Base-by-base conservation (phyloP, 331 rosid genomes). In the Spiraea crenata region DNA sequence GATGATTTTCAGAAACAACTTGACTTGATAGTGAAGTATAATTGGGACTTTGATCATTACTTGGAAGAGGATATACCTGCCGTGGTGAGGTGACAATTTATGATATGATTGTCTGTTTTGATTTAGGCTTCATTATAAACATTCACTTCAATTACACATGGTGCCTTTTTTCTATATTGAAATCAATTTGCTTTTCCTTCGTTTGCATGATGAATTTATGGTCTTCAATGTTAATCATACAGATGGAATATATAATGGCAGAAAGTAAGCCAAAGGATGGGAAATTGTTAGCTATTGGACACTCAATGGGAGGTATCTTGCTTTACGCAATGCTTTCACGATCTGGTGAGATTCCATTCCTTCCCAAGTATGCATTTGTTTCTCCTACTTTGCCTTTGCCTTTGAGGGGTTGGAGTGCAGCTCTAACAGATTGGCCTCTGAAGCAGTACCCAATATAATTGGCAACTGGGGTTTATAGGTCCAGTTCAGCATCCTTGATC, bases 261-360 rank as follows among this genome's bases (percentile, higher is more conserved):
- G 85, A 84, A 85, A 86, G 89, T 85, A 89, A 74, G 78, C 89
- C 99, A 38, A 88, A 82, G 79, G 99, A 95, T 86, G 97, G 96
- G 61, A 95, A 91, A 73, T 78, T 95, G 83, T 92, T 95, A 62
- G 99, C 97, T 57, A 83, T 91, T 82, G 99, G 99, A 72, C 99
- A 95, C 87, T 95, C 99, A 70, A 95, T 95, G 96, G 99, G 99
- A 57, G 99, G 99, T 58, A 95, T 95, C 82, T 83, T 95, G 87
- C 95, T 95, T 69, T 95, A 91, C 65, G 88, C 96, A 19, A 81
- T 80, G 89, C 86, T 95, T 74, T 87, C 99, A 76, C 89, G 86
- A 49, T 86, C 71, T 63, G 96, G 99, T 95, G 75, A 79, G 91
- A 67, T 42, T 81, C 63, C 16, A 20, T 65, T 76, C 56, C 62